These are phyloP conservation scores for Ustilago trichophora DNA, from an alignment of 1,284 basidiomycete genomes.

Conservation along the genomic window DNA sequence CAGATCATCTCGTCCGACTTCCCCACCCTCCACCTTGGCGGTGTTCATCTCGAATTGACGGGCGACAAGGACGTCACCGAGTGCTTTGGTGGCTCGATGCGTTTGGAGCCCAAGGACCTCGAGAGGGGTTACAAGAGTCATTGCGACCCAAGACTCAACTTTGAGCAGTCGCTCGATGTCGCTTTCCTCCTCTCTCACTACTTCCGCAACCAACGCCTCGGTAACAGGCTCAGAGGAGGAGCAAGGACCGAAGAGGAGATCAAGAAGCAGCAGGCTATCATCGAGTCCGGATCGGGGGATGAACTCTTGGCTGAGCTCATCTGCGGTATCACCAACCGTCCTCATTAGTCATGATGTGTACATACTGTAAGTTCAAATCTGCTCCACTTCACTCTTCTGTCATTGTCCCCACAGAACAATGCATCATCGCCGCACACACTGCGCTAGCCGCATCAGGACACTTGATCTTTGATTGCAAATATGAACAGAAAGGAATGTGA, in stretches of 20 bases:
- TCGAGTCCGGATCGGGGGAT: constrained; percentile 38
- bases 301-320: constrained; percentile 44
- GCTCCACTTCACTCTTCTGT: no score
- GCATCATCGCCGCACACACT: no score
- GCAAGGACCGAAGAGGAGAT: constrained; percentile 32
- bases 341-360: constrained; percentile 1
- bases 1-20: constrained; percentile 70
- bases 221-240: constrained; percentile 1
- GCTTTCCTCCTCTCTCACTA: constrained; percentile 62
- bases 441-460: no score
- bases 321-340: constrained; percentile 39
- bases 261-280: constrained; percentile 45
- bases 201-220: constrained; percentile 52
- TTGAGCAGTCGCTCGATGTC: constrained; percentile 70
- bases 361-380: no score
- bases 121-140: constrained; percentile 69
- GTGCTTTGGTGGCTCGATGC: constrained; percentile 72
- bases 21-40: constrained; percentile 78
- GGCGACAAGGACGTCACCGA: constrained; percentile 89
- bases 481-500: not conserved
- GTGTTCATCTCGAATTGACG: constrained; percentile 96
- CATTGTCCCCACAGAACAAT: no score
- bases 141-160: constrained; percentile 69
- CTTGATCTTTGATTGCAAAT: not conserved
- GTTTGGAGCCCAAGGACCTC: constrained; percentile 70